These are phyloP conservation scores for Lentinula guzmanii DNA, from an alignment of 768 basidiomycete genomes.

Conservation along the genomic window DNA sequence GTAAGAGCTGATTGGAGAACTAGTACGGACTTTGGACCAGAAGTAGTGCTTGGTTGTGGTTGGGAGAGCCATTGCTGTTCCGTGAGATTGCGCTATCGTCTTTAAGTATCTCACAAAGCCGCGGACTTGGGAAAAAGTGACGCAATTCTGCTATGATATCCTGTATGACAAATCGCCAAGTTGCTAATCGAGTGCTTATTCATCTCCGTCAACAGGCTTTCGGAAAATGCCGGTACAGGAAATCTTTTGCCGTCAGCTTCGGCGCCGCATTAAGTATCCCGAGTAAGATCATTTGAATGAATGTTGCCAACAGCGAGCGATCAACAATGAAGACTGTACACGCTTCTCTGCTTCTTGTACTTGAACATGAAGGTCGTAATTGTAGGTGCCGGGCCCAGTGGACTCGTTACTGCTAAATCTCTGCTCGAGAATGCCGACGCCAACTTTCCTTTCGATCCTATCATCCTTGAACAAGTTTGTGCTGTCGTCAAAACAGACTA, in stretches of 20 bases:
- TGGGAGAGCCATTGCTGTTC: background rate
- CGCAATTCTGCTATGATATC: too few species aligned
- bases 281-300: conserved; percentile 15
- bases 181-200: too few species aligned
- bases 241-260: too few species aligned
- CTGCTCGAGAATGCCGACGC: conserved; percentile 31
- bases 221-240: too few species aligned
- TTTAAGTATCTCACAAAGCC: background rate
- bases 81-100: background rate
- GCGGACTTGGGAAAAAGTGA: background rate
- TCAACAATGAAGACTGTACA: background rate
- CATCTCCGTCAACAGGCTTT: too few species aligned
- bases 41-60: conserved; percentile 2
- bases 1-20: background rate
- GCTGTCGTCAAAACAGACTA: background rate
- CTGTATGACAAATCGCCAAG: too few species aligned
- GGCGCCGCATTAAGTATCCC: too few species aligned
- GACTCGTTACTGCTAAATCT: conserved; percentile 43
- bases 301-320: background rate
- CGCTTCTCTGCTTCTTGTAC: background rate
- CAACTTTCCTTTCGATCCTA: conserved; percentile 40
- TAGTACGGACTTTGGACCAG: background rate
- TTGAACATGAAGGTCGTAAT: conserved; percentile 26
- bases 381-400: conserved; percentile 44
- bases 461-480: conserved; percentile 34